Evolutionary conservation across 306 rosid species (phyloP).

Genomic region (Fragaria vesca): DNA sequence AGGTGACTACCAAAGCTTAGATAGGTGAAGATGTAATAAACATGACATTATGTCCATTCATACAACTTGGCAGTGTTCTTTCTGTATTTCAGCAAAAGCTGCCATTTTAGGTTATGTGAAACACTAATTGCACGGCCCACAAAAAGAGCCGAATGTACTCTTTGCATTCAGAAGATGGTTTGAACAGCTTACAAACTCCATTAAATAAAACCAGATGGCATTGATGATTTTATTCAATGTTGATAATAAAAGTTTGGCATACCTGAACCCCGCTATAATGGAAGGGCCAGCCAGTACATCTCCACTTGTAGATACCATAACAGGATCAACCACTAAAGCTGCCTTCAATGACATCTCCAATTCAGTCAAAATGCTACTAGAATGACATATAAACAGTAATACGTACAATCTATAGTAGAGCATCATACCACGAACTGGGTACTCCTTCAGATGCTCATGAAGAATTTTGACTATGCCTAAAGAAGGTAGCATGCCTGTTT

Average conservation of each 20-base stretch:
- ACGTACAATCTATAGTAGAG: constrained; percentile 13
- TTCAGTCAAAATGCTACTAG: constrained; percentile 27
- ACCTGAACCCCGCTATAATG: constrained; percentile 67
- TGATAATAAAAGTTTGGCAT: constrained; percentile 18
- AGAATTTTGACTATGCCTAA: constrained; percentile 56
- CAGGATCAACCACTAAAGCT: constrained; percentile 99
- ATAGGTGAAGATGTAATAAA: neutral
- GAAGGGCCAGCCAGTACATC: constrained; percentile 74
- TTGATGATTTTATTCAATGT: constrained; percentile 15
- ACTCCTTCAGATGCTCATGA: constrained; percentile 54
- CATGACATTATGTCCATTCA: neutral
- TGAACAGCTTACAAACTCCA: neutral
- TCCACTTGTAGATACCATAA: constrained; percentile 93
- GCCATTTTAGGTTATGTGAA: neutral
- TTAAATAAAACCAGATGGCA: neutral
- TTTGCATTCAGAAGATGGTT: constrained; percentile 1
- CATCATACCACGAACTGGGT: constrained; percentile 73
- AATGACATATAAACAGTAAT: constrained; percentile 16
- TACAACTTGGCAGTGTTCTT: neutral
- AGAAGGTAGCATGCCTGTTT: constrained; percentile 94
- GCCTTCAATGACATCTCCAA: constrained; percentile 46
- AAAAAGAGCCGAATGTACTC: neutral
- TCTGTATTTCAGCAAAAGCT: neutral
- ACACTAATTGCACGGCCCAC: neutral
- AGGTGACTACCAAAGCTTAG: neutral